Conservation (phyloP, 371 early-diverging fungal genomes). For the Mucor sp. region DNA sequence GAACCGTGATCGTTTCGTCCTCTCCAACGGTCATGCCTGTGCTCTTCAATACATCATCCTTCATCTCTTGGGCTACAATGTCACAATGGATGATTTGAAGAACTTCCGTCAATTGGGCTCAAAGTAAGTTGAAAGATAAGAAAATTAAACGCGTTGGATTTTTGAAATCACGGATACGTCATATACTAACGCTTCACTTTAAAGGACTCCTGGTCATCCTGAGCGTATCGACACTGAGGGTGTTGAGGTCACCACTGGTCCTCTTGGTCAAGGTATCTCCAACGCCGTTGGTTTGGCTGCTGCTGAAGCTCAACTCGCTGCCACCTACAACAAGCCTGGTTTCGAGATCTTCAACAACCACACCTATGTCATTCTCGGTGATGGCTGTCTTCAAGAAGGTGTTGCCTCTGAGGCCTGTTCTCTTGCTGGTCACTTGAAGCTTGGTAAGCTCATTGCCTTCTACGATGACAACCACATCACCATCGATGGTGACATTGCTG, state of each 20-base stretch:
- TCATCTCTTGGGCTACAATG: slow-evolving; percentile 89
- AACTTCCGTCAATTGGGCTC: slow-evolving; percentile 87
- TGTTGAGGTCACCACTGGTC: slow-evolving; percentile 99
- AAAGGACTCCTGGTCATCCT: slow-evolving; percentile 94
- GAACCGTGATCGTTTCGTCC: slow-evolving; percentile 97
- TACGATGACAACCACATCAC: slow-evolving; percentile 98
- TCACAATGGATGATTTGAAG: slow-evolving; percentile 94
- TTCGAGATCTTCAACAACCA: slow-evolving; percentile 85
- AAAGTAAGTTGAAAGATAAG: slow-evolving; percentile 20
- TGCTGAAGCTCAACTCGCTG: slow-evolving; percentile 87
- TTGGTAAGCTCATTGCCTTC: slow-evolving; percentile 95
- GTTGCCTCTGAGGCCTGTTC: slow-evolving; percentile 96
- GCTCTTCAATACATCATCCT: slow-evolving; percentile 93
- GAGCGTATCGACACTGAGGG: slow-evolving; percentile 88
- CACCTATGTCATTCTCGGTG: slow-evolving; percentile 93
- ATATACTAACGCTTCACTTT: not conserved
- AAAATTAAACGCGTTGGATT: slow-evolving; percentile 1
- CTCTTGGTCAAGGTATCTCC: slow-evolving; percentile 94
- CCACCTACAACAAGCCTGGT: slow-evolving; percentile 87
- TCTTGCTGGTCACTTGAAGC: slow-evolving; percentile 91
- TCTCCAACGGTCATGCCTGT: slow-evolving; percentile 99
- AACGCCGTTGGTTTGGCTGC: slow-evolving; percentile 95
- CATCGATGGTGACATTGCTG: slow-evolving; percentile 92
- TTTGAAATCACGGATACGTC: not conserved
- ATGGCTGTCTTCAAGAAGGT: slow-evolving; percentile 99